These are phyloP conservation scores for Heimioporus sp. DNA, from an alignment of 768 basidiomycete genomes.

Conservation along the genomic window DNA sequence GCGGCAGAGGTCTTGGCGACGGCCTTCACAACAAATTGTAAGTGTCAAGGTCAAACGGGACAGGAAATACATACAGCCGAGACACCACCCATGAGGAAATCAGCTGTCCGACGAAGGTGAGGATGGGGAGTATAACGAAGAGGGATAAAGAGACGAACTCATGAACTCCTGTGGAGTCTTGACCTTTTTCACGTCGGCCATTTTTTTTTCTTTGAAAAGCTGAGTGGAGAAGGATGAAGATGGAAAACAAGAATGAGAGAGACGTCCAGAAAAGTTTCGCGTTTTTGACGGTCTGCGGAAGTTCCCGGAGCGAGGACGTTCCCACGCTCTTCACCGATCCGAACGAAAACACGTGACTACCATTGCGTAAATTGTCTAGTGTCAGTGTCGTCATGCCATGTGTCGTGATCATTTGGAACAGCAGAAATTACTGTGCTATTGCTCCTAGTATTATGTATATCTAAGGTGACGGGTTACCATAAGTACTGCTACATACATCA, in stretches of 20 bases:
- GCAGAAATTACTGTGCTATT: no score
- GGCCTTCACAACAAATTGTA: conserved; percentile 53
- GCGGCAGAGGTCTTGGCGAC: conserved; percentile 99
- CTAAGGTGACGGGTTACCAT: conserved; percentile 12
- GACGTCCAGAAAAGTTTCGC: conserved; percentile 48
- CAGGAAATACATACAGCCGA: conserved; percentile 62
- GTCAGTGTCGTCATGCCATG: no score
- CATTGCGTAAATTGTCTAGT: not conserved
- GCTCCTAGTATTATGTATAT: conserved; percentile 11
- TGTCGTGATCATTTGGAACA: no score
- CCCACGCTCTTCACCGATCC: conserved; percentile 29
- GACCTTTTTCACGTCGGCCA: conserved; percentile 81
- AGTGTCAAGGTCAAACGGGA: conserved; percentile 4
- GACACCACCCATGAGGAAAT: conserved; percentile 97
- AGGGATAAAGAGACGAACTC: conserved; percentile 37
- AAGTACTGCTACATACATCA: conserved; percentile 11
- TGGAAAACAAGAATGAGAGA: conserved; percentile 37
- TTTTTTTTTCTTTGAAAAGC: conserved; percentile 59
- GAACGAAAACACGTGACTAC: not conserved
- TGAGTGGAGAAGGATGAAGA: conserved; percentile 49
- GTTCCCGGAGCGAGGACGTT: conserved; percentile 25
- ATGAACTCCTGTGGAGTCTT: conserved; percentile 93
- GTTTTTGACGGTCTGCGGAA: conserved; percentile 36
- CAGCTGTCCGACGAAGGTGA: conserved; percentile 48
- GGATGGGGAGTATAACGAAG: not conserved